These are phyloP conservation scores for Neurospora sp. DNA, from an alignment of 495 filamentous ascomycete species.

Conservation along the genomic window DNA sequence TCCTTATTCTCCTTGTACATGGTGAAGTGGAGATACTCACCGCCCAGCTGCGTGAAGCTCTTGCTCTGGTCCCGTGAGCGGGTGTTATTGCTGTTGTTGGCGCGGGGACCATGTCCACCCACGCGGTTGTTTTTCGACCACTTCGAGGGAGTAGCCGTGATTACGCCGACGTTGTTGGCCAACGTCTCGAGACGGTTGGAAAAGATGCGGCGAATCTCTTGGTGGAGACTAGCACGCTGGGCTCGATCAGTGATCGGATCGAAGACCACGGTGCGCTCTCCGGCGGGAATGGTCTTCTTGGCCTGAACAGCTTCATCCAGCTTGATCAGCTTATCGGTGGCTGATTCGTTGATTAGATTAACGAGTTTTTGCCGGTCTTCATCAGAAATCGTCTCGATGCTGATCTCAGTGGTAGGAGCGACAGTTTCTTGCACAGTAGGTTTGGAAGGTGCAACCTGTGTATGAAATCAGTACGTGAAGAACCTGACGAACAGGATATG, in stretches of 20 bases:
- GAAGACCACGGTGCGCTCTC: slow-evolving; percentile 16
- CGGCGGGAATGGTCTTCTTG: slow-evolving; percentile 13
- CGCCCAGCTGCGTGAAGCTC: slow-evolving; percentile 41
- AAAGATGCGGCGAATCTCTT: slow-evolving; percentile 40
- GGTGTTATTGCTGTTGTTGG: slow-evolving; percentile 13
- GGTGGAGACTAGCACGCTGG: slow-evolving; percentile 27
- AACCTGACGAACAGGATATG: neutral
- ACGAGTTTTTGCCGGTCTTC: slow-evolving; percentile 16
- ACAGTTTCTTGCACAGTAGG: neutral
- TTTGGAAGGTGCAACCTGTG: neutral
- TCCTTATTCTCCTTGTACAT: slow-evolving; percentile 98
- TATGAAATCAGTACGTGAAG: neutral
- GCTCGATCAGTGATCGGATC: slow-evolving; percentile 29
- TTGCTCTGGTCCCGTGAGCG: slow-evolving; percentile 14
- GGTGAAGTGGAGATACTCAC: slow-evolving; percentile 81
- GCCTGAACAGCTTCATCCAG: slow-evolving; percentile 20
- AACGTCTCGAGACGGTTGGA: slow-evolving; percentile 17
- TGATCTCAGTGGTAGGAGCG: neutral
- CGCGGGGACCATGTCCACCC: slow-evolving; percentile 12
- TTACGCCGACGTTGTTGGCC: slow-evolving; percentile 17
- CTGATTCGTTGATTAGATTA: slow-evolving; percentile 13
- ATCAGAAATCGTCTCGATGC: slow-evolving; percentile 5
- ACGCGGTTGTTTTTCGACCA: slow-evolving; percentile 22
- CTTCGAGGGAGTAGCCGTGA: slow-evolving; percentile 25
- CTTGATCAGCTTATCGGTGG: slow-evolving; percentile 22